These are phyloP conservation scores for Aspergillus ruber DNA, from an alignment of 2,329 filamentous ascomycete genomes.

Conservation along the genomic window DNA sequence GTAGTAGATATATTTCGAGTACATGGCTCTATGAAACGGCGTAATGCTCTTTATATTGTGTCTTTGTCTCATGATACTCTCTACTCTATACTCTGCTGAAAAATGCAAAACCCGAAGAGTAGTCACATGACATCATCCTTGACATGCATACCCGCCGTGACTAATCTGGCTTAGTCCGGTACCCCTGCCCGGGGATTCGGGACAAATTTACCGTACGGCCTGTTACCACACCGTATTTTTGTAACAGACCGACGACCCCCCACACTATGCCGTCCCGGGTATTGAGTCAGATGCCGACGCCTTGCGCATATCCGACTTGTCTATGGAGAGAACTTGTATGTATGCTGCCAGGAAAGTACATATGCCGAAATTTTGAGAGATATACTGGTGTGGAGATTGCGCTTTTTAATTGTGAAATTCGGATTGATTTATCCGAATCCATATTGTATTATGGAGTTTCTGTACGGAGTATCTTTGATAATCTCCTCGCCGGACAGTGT, in stretches of 20 bases:
- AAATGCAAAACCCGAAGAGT: neutral
- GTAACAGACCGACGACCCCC: neutral
- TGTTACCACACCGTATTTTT: neutral
- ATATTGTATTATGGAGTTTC: no score
- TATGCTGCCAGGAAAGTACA: neutral
- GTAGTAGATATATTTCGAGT: no score
- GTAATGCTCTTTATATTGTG: neutral
- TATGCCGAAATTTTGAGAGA: neutral
- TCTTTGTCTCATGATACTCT: neutral
- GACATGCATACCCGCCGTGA: neutral
- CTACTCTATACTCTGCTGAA: neutral
- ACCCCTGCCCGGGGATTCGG: neutral
- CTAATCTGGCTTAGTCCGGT: neutral
- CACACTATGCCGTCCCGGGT: neutral
- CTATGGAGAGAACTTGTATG: neutral
- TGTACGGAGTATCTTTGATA: no score
- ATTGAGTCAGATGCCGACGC: neutral
- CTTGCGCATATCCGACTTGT: neutral
- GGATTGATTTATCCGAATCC: no score
- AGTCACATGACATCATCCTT: neutral
- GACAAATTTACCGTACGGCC: neutral
- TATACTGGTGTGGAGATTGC: no score
- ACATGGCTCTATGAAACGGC: neutral
- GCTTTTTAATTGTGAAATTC: no score
- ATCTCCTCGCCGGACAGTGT: no score